Percentiles rank a stretch among this genome's conserved stretches.
Evolutionary conservation across 2,329 filamentous ascomycete genomes (phyloP).

Genomic region (Neurospora crassa): DNA sequence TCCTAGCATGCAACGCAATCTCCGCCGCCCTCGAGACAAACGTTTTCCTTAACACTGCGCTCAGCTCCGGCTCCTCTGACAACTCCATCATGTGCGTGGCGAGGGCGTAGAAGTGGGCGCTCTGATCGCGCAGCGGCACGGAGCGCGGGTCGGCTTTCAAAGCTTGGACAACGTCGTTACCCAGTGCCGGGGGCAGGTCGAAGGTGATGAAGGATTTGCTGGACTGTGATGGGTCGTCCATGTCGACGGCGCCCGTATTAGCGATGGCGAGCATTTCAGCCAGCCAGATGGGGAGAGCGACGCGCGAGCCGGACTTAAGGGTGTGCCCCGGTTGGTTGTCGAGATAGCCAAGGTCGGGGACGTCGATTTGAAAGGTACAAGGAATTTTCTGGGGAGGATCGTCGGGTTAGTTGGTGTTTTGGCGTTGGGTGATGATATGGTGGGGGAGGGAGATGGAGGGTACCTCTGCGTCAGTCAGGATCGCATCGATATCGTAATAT

Average conservation of each 20-base stretch:
- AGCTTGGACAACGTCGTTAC: constrained; percentile 74
- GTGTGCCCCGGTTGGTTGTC: constrained; percentile 65
- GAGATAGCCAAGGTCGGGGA: constrained; percentile 79
- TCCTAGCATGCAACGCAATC: constrained; percentile 81
- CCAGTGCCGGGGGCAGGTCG: constrained; percentile 70
- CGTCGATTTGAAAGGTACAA: constrained; percentile 85
- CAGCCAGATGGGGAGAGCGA: constrained; percentile 87
- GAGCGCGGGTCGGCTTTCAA: constrained; percentile 82
- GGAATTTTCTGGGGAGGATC: constrained; percentile 67
- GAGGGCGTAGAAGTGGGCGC: constrained; percentile 79
- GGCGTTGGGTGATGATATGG: background rate
- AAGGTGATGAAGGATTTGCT: constrained; percentile 60
- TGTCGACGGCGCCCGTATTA: constrained; percentile 28
- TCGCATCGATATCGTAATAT: constrained; percentile 79
- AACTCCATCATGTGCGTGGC: constrained; percentile 80
- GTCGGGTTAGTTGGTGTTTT: constrained; percentile 6
- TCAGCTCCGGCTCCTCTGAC: constrained; percentile 73
- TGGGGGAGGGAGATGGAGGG: constrained; percentile 1
- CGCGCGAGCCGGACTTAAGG: constrained; percentile 70
- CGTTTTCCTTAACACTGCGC: constrained; percentile 64
- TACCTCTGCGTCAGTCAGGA: constrained; percentile 77
- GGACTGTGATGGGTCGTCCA: constrained; percentile 23
- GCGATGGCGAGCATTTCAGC: constrained; percentile 84
- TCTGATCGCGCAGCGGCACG: constrained; percentile 74
- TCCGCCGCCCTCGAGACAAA: constrained; percentile 75